Conservation (phyloP, 306 rosid genomes). For the Cicer pinnatifidum region DNA sequence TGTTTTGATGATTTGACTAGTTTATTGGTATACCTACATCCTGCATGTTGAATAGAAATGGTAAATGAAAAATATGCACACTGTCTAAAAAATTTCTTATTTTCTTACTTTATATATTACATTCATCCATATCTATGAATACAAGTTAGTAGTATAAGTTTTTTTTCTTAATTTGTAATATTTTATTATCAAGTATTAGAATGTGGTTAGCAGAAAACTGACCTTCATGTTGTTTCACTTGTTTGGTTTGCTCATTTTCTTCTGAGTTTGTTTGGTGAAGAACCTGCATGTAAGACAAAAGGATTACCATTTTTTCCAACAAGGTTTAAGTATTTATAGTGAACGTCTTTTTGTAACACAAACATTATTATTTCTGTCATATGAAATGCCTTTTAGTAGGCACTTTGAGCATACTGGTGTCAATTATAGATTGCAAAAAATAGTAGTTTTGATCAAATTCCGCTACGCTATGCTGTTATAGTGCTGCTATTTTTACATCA, state of each 20-base stretch:
- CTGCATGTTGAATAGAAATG: constrained; percentile 52
- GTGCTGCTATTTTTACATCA: too few relatives aligned
- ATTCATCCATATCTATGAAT: neutral
- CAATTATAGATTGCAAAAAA: too few relatives aligned
- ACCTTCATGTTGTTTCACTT: constrained; percentile 55
- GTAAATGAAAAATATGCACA: constrained; percentile 28
- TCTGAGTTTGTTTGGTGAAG: constrained; percentile 57
- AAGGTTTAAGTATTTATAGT: constrained; percentile 30
- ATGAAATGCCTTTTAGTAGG: constrained; percentile 13
- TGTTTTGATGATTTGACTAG: constrained; percentile 54
- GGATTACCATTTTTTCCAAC: constrained; percentile 17
- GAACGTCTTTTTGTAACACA: constrained; percentile 17
- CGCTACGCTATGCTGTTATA: too few relatives aligned
- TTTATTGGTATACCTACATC: constrained; percentile 50
- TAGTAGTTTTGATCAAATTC: too few relatives aligned
- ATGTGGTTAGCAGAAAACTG: constrained; percentile 38
- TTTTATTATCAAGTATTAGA: constrained; percentile 24
- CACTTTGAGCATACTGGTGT: neutral
- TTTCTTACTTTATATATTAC: constrained; percentile 15
- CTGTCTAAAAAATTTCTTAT: neutral
- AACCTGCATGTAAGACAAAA: constrained; percentile 54
- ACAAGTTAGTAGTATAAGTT: neutral
- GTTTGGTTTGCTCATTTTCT: constrained; percentile 45
- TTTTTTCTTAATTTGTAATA: constrained; percentile 22
- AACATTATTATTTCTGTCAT: neutral